Percentiles rank a stretch among this genome's conserved stretches.
Evolutionary conservation across 2,329 filamentous ascomycete species (phyloP).

Genomic region (Monosporascus sp.): DNA sequence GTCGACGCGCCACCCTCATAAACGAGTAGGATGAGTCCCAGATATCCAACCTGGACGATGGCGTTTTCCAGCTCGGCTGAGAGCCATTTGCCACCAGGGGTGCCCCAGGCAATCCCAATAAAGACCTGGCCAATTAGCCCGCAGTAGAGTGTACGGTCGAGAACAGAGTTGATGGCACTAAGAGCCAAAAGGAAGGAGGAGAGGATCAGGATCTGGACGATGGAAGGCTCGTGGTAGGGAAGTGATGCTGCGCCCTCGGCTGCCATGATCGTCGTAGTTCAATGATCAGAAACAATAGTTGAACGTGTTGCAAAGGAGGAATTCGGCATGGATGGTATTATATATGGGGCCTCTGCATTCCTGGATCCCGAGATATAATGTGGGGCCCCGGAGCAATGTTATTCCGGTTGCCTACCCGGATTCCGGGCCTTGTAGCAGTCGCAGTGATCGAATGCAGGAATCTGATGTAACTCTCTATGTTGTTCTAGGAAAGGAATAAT

Average conservation of each 20-base stretch:
- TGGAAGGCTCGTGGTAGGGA: slow-evolving; percentile 59
- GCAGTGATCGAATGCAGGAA: too few species aligned
- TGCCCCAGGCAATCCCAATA: slow-evolving; percentile 65
- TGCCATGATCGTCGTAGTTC: too few species aligned
- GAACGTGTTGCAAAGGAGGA: too few species aligned
- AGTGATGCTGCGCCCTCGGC: slow-evolving; percentile 20
- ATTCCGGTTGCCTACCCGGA: too few species aligned
- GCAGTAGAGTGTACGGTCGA: slow-evolving; percentile 61
- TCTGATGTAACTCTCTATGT: too few species aligned
- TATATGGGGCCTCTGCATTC: too few species aligned
- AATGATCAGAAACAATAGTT: too few species aligned
- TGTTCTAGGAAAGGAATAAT: too few species aligned
- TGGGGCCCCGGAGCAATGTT: too few species aligned
- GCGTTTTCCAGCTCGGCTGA: slow-evolving; percentile 43
- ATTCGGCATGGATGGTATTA: too few species aligned
- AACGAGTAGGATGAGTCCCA: slow-evolving; percentile 67
- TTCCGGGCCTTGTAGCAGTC: too few species aligned
- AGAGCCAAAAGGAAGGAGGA: slow-evolving; percentile 59
- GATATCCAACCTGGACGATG: slow-evolving; percentile 63
- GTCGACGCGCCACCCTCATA: slow-evolving; percentile 63
- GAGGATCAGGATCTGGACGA: slow-evolving; percentile 53
- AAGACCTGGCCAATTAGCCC: slow-evolving; percentile 69
- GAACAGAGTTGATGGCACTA: slow-evolving; percentile 50
- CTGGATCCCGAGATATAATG: too few species aligned
- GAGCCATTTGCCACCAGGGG: slow-evolving; percentile 59